Base-by-base conservation (phyloP, 768 basidiomycete genomes). In the Dentipellis sp. region DNA sequence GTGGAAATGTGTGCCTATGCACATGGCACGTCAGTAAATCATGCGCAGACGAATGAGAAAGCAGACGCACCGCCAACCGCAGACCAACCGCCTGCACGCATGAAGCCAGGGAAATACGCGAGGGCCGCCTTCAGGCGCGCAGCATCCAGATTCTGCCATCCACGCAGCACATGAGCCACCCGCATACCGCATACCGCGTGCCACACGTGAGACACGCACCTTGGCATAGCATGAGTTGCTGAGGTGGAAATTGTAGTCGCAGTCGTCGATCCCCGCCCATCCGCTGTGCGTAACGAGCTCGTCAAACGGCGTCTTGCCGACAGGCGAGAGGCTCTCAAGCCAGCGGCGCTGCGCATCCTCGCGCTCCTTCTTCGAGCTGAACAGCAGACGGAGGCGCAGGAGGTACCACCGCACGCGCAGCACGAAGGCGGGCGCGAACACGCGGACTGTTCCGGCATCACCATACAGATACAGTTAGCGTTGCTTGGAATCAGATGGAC, bases 201-300 rank as follows among this genome's bases (percentile, higher is more conserved):
- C 48, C 12, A 19, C 35, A 35, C 48, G 53, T n/a, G 35, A 10
- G 2, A 45, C 22, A 62, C 71, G 14, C 56, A 80, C 85, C 75
- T 88, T 90, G 4, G 86, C 79, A 59, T 91, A 92, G 53, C 81
- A 84, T 0, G 88, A 89, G 64, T 92, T 92, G 66, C 86, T 89
- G 56, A 91, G 73, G 64, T 92, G 89, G 11, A 77, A 66, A 64
- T 87, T 81, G 63, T 83, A 83, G 67, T 92, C 90, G 45, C 78
- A 76, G 46, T 91, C 89, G 10, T 17, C 52, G 54, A 10, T 6
- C 54, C 61, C 54, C 2, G 68, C 68, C 57, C 63, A 63, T 1
- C 53, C 53, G 37, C 64, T 62, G 6, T 29, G 50, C 9, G 63
- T 59, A 3, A 56, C 39, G 0, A 54, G 51, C n/a, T 39, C 29